Percentiles rank a stretch among this genome's conserved stretches.
These are phyloP conservation scores for Alternaria solani DNA, from an alignment of 2,329 filamentous ascomycete genomes.

Conservation along the genomic window DNA sequence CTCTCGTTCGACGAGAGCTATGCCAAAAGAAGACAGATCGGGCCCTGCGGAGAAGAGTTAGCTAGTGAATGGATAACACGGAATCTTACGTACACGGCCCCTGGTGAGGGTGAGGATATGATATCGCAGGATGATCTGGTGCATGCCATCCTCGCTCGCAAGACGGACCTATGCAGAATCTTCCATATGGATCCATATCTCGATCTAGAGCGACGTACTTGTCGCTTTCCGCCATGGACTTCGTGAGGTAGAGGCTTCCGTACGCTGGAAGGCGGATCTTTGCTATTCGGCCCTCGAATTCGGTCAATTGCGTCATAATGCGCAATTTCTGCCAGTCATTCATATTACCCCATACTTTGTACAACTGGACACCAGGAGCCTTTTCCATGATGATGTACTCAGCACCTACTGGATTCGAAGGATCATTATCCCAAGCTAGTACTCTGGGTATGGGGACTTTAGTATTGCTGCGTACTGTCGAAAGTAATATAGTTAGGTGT, in stretches of 20 bases:
- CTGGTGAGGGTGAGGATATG: conserved; percentile 11
- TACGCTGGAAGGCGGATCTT: conserved; percentile 34
- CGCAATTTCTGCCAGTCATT: conserved; percentile 26
- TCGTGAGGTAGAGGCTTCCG: conserved; percentile 45
- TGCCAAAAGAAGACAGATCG: conserved; percentile 25
- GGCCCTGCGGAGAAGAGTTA: conserved; percentile 25
- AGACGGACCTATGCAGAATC: conserved; percentile 32
- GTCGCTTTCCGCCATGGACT: conserved; percentile 19
- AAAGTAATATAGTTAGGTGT: conserved; percentile 8
- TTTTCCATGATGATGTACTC: conserved; percentile 52
- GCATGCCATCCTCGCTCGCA: conserved; percentile 25
- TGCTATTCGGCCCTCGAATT: conserved; percentile 35
- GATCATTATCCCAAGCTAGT: conserved; percentile 35
- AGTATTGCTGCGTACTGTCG: conserved; percentile 22
- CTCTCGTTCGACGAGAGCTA: conserved; percentile 30
- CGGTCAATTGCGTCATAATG: conserved; percentile 39
- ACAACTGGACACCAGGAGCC: conserved; percentile 36
- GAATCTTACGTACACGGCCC: conserved; percentile 24
- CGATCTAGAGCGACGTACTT: conserved; percentile 12
- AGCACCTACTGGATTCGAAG: conserved; percentile 40
- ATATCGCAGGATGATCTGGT: neutral
- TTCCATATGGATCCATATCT: conserved; percentile 14
- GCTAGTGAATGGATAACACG: neutral
- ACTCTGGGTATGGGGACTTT: conserved; percentile 39
- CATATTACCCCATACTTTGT: conserved; percentile 43